Evolutionary conservation across 306 rosid genomes (phyloP), one percentile per base, ranked within the genome.

Genomic region (Quillaja saponaria): DNA sequence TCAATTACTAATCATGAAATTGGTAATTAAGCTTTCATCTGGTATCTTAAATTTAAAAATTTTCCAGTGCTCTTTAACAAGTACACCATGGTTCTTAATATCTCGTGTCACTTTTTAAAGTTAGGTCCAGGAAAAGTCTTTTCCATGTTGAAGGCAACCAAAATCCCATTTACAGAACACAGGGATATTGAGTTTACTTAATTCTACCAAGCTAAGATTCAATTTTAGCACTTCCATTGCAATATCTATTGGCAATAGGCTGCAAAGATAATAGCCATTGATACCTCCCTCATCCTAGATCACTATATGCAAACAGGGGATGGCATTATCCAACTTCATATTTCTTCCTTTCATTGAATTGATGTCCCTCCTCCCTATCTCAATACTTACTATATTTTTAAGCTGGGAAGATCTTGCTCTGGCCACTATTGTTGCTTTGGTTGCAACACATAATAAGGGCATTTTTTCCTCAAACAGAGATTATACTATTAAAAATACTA

Each of bases 21-120:
- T 53, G 70, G 69, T 73, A 64, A 65, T 39, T 39, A 34, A 16
- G 52, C 21, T 59, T 52, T 28, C 47, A 58, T 48, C 20, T 13
- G 50, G 49, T 48, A 49, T 47, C 34, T n/a, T n/a, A n/a, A n/a
- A n/a, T n/a, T n/a, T n/a, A n/a, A n/a, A n/a, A n/a, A n/a, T n/a
- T n/a, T n/a, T n/a, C n/a, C n/a, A n/a, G n/a, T n/a, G n/a, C n/a
- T n/a, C n/a, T n/a, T n/a, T n/a, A n/a, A n/a, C n/a, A n/a, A n/a
- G n/a, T n/a, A n/a, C n/a, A n/a, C n/a, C n/a, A n/a, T n/a, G 20
- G 0, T 34, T 53, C 42, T n/a, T n/a, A n/a, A n/a, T n/a, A 21
- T 31, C 20, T 55, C 35, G 37, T 67, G 44, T 48, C 49, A 61
- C 20, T 14, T 37, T 45, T 61, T 7, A 44, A 40, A 48, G 53